Base-by-base conservation (phyloP, 2,329 filamentous ascomycete species). In the Claviceps lovelessii region DNA sequence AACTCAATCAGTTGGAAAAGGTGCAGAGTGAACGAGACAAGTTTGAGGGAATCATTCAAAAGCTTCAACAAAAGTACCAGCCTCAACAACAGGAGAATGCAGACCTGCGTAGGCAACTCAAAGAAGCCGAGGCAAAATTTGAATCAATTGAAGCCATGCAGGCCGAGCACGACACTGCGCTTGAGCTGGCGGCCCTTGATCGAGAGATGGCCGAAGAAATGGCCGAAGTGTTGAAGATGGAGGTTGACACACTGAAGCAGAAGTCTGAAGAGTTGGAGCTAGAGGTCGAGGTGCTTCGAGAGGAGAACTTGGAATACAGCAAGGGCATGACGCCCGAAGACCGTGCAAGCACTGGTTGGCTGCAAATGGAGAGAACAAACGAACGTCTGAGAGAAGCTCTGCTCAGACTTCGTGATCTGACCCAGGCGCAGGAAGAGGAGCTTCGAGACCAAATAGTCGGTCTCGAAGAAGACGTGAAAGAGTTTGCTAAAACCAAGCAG, bases 191-290 rank as follows among this genome's bases (percentile, higher is more conserved):
- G 7, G 85, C 88, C 0, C 74, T 98, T 31, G 93, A 98, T 66
- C 83, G 88, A 48, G 91, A 98, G 68, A 95, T 97, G 87, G 93
- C 93, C 0, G 90, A 98, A 68, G 91, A 96, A 69, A 89, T 84
- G 47, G 85, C 88, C 0, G 93, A 97, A 61, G 82, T 85, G 19
- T 75, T 86, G 52, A 93, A 90, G 66, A 78, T 80, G 1, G 90
- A 98, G 64, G 73, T 94, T 29, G 87, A 95, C 42, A 78, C 81
- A 2, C 68, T 95, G 53, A 88, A 88, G 63, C 73, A 80, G 56
- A 89, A 84, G 64, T 72, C 83, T 1, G 90, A 97, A 67, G 90
- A 97, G 67, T 74, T 95, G 8, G 84, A 93, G 62, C 74, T 96
- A 10, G 91, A 98, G 66, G 78, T 91, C 1, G 91, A 97, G 48